These are phyloP conservation scores for Vigna reflexopilosa DNA, from an alignment of 306 rosid species.

Conservation along the genomic window DNA sequence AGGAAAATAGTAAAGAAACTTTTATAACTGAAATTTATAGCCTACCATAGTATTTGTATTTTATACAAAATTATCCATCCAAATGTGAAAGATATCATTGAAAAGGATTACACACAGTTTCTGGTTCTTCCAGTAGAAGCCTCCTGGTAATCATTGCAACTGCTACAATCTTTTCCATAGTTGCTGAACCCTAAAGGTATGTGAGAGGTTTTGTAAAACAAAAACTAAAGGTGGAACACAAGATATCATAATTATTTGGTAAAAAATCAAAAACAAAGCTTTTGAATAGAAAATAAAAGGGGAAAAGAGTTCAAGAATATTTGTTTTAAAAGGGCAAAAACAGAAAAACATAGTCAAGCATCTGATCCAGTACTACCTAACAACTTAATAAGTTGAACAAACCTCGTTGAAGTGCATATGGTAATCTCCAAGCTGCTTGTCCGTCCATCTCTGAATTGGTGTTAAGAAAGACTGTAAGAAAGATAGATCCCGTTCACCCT, in stretches of 20 bases:
- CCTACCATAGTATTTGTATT: not conserved
- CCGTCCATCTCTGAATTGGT: conserved; percentile 88
- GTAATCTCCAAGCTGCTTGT: conserved; percentile 94
- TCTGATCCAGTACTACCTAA: conserved; percentile 25
- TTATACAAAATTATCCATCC: conserved; percentile 34
- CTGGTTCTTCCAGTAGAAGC: conserved; percentile 95
- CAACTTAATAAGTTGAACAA: conserved; percentile 37
- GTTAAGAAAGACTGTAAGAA: conserved; percentile 85
- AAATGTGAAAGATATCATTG: conserved; percentile 41
- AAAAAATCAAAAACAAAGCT: conserved; percentile 20
- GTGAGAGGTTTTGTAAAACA: conserved; percentile 37
- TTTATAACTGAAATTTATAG: conserved; percentile 29
- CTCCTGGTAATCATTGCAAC: conserved; percentile 96
- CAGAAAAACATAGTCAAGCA: conserved; percentile 38
- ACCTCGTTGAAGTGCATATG: conserved; percentile 92
- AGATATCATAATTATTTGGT: conserved; percentile 37
- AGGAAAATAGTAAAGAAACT: conserved; percentile 31
- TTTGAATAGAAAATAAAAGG: conserved; percentile 24
- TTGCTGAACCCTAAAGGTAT: conserved; percentile 63
- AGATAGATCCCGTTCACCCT: conserved; percentile 70
- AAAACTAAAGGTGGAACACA: conserved; percentile 39
- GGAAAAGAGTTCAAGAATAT: conserved; percentile 26
- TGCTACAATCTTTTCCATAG: conserved; percentile 82
- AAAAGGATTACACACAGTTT: conserved; percentile 57
- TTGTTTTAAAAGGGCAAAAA: not conserved